These are phyloP conservation scores for Solanum pimpinellifolium DNA, from an alignment of 257 asterid genomes.

Conservation along the genomic window DNA sequence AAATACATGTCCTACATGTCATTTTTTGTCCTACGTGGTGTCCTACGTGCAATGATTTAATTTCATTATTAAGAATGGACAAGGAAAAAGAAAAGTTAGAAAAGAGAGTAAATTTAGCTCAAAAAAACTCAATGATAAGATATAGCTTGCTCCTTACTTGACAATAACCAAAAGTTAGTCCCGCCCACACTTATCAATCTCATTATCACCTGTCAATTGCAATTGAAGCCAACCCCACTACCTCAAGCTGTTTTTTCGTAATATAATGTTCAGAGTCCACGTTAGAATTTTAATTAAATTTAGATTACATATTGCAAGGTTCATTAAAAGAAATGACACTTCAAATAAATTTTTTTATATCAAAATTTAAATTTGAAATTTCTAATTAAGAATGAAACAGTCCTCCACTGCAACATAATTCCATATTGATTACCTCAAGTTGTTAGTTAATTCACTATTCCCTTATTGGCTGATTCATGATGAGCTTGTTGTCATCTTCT, in stretches of 20 bases:
- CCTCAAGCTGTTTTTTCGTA: not conserved
- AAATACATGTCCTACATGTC: too few relatives aligned
- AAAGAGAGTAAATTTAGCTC: not conserved
- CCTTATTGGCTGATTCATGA: not conserved
- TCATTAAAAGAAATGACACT: fast-evolving
- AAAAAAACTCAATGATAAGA: not conserved
- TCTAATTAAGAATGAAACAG: not conserved
- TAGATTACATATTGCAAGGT: fast-evolving
- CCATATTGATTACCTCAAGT: not conserved
- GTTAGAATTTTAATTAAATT: too few relatives aligned
- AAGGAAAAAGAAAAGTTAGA: not conserved
- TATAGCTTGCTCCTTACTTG: not conserved
- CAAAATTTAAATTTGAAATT: fast-evolving
- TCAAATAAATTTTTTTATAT: fast-evolving
- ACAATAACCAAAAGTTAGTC: not conserved
- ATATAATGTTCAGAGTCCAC: too few relatives aligned
- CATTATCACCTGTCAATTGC: not conserved
- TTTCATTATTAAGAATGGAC: not conserved
- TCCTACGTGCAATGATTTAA: not conserved
- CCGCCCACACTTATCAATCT: not conserved
- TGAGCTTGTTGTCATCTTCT: not conserved
- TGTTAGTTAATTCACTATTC: not conserved
- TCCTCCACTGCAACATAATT: too few relatives aligned
- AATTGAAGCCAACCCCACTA: not conserved
- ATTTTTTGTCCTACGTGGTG: too few relatives aligned